A percentile compares a stretch with the other conserved stretches of the same genome.
Evolutionary conservation across 495 filamentous ascomycete genomes (phyloP).

Genomic region (Aeminium ludgeri): DNA sequence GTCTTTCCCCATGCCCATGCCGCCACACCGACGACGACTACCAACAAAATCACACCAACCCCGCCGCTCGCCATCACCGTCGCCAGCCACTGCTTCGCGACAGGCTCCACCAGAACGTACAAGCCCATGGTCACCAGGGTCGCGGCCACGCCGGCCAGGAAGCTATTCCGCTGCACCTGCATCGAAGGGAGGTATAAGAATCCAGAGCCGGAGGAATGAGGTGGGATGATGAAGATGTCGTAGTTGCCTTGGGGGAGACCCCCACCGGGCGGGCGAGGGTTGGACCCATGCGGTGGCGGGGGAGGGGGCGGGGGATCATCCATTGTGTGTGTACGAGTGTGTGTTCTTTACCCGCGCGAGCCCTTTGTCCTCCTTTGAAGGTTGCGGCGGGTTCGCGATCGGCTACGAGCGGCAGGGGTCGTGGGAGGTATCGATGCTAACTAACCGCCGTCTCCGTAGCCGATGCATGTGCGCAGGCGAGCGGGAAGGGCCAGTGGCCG

Average conservation of each 20-base stretch:
- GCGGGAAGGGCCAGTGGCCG: no score
- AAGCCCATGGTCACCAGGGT: constrained; percentile 53
- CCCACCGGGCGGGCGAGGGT: constrained; percentile 18
- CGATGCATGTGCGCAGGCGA: constrained; percentile 11
- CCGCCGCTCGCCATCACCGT: constrained; percentile 41
- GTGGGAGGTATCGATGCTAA: constrained; percentile 11
- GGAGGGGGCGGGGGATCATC: constrained; percentile 20
- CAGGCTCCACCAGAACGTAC: constrained; percentile 50
- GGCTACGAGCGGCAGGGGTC: neutral
- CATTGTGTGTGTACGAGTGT: neutral
- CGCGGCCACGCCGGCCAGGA: constrained; percentile 63
- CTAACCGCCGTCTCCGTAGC: constrained; percentile 5
- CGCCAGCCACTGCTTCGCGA: constrained; percentile 48
- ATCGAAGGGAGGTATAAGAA: constrained; percentile 90
- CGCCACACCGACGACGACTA: constrained; percentile 51
- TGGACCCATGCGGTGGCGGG: constrained; percentile 25
- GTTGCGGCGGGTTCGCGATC: neutral
- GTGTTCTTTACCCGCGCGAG: no score
- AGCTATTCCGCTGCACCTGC: constrained; percentile 72
- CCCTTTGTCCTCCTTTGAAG: neutral
- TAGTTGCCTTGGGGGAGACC: constrained; percentile 71
- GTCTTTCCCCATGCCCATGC: constrained; percentile 59
- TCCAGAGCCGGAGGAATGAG: constrained; percentile 76
- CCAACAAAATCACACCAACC: constrained; percentile 43
- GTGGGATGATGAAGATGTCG: constrained; percentile 93